Evolutionary conservation across 306 rosid genomes (phyloP), one percentile per base, ranked within the genome.

Genomic region (Ammopiptanthus mongolicus): DNA sequence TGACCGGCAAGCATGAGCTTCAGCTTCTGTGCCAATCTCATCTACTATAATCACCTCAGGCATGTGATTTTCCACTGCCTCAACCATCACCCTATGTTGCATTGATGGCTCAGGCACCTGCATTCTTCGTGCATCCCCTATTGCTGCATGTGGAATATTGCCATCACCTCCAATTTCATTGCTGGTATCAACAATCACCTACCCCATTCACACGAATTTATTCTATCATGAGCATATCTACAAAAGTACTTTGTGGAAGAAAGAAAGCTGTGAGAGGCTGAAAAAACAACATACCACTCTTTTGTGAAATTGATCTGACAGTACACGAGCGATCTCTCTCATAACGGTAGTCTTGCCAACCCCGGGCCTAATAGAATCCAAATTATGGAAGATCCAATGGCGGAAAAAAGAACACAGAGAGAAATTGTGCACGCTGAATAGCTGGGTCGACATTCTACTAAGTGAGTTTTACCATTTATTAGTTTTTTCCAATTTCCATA

Each of bases 41-140:
- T 89, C 91, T 4, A 89, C 91, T 75, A 89, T 78, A 74, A 89
- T 84, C 80, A 84, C 95, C 83, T 87, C 86, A 78, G 95, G 95
- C 91, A 85, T 87, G 82, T 89, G 95, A 75, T 89, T 89, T 83
- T 87, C 90, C 36, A 89, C 95, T 47, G 95, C 90, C 88, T 89
- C 95, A 60, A 87, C 66, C 95, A 85, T 89, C 81, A 89, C 87
- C 55, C 80, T 84, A 62, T 89, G 90, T 73, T 89, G 95, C 95
- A 84, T 67, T 9, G 88, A 84, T 80, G 90, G 88, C 80, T 83
- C 84, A 28, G 90, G 81, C 14, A 89, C 95, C 86, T 85, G 91
- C 90, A 87, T 80, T 86, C 95, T 83, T 2, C 95, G 83, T 0
- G 95, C 95, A 42, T 83, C 75, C 68, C 95, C 91, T 71, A 89